Conservation (phyloP, 2,329 filamentous ascomycete species). For the Fonsecaea monophora region DNA sequence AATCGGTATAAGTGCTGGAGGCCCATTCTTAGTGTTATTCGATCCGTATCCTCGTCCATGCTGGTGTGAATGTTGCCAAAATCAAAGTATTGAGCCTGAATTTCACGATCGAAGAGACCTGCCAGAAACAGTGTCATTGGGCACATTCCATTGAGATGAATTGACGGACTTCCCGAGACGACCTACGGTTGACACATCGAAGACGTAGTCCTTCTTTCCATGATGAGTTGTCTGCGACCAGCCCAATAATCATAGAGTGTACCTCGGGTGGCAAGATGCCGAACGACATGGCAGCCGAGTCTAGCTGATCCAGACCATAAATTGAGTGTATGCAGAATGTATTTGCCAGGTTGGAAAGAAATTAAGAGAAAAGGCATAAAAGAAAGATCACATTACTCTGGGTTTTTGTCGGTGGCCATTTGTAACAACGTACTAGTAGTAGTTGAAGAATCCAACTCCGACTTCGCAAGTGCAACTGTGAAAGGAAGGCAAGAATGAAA, state of each 20-base stretch:
- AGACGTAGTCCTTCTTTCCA: conserved; percentile 14
- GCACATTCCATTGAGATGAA: too few species aligned
- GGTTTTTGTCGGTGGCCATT: too few species aligned
- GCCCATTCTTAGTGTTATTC: neutral
- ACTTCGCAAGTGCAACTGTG: neutral
- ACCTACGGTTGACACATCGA: conserved; percentile 15
- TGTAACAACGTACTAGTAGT: neutral
- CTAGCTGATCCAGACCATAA: neutral
- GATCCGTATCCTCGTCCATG: neutral
- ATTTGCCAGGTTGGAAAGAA: neutral
- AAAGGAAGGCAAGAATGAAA: neutral
- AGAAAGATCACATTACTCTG: too few species aligned
- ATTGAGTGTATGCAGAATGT: neutral
- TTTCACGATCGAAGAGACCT: conserved; percentile 18
- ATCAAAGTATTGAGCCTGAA: conserved; percentile 20
- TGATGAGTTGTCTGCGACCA: conserved; percentile 8
- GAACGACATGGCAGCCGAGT: conserved; percentile 5
- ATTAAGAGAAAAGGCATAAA: neutral
- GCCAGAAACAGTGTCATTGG: conserved; percentile 2
- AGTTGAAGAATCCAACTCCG: neutral
- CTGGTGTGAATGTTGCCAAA: neutral
- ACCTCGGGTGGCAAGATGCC: conserved; percentile 13
- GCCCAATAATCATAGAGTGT: conserved; percentile 9
- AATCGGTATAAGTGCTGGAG: conserved; percentile 13
- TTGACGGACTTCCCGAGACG: neutral